Base-by-base conservation (phyloP, 1,284 basidiomycete genomes). In the Boletus sp. region DNA sequence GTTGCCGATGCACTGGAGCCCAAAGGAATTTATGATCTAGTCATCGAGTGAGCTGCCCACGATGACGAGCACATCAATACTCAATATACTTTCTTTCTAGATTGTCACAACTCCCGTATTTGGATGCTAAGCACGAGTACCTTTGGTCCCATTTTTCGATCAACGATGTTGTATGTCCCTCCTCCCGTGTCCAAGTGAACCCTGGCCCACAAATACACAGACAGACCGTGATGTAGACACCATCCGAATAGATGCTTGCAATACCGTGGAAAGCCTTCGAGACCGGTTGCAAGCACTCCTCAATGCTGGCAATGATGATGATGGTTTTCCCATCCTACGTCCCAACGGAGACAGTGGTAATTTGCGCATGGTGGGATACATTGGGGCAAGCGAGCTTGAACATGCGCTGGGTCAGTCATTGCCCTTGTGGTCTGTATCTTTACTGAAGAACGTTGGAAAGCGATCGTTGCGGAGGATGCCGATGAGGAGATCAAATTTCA, bases 21-120 rank as follows among this genome's bases (percentile, higher is more conserved):
- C 22, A 96, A 96, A 73, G 93, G 94, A 13, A 96, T 97, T 55
- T 97, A 98, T 70, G 96, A 98, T 72, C 83, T 98, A 35, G 92
- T 95, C 58, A 98, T 98, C 58, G 92, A 96, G 78, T 88, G 60
- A 63, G 84, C 67, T 67, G 74, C 37, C 44, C 22, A n/a, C 31
- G 18, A 16, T 36, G 13, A 44, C 18, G 15, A 41, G 36, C 15
- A 7, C 4, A 27, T 51, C 43, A 50, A 31, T 59, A 24, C 35
- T 57, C 45, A 46, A 2, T 9, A 6, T 22, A 27, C 12, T 35
- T 49, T 13, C 11, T 31, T 50, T 46, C 31, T 52, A 86, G 84
- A 31, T 73, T 89, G 33, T 81, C 85, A 37, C 82, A 96, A 72
- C 81, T 97, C 22, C 96, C 96, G 0, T 98, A 94, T 75, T 83